phyloP scores from a whole-genome alignment of 2,329 filamentous ascomycete species.

The Aureobasidium sp. region DNA sequence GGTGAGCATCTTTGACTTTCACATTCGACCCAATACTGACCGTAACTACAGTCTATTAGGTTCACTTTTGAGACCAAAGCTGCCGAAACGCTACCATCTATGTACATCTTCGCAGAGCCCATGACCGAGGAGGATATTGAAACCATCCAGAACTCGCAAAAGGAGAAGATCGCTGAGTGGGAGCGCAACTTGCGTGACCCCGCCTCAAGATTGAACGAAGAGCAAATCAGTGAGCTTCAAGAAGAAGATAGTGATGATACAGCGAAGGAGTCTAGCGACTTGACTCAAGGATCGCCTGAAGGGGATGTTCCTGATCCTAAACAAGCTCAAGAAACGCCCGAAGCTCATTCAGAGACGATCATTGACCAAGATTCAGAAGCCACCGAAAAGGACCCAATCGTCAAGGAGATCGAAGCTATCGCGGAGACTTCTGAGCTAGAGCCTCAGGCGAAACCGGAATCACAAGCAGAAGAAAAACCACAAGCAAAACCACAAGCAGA shows the following conservation, averaged over 20 bases:
- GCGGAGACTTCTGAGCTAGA: neutral
- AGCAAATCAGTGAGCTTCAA: neutral
- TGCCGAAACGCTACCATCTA: constrained; percentile 42
- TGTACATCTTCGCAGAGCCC: constrained; percentile 87
- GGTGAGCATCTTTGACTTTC: constrained; percentile 27
- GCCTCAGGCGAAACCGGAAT: neutral
- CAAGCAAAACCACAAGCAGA: neutral
- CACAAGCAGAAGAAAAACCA: neutral
- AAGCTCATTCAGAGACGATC: neutral
- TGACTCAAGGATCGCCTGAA: neutral
- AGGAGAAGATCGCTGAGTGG: constrained; percentile 60
- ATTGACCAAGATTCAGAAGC: neutral
- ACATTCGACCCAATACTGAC: constrained; percentile 15
- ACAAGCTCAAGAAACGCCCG: neutral
- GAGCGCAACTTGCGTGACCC: constrained; percentile 43
- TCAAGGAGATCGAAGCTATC: neutral
- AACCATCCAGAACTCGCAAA: constrained; percentile 62
- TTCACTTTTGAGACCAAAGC: constrained; percentile 67
- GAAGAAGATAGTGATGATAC: neutral
- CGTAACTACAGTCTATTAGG: constrained; percentile 53
- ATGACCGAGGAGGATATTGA: constrained; percentile 66
- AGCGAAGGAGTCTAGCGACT: neutral
- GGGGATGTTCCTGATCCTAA: neutral
- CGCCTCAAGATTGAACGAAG: neutral
- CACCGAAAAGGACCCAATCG: neutral